Conservation (phyloP, 2,329 filamentous ascomycete species). For the Phyllachora maydis region DNA sequence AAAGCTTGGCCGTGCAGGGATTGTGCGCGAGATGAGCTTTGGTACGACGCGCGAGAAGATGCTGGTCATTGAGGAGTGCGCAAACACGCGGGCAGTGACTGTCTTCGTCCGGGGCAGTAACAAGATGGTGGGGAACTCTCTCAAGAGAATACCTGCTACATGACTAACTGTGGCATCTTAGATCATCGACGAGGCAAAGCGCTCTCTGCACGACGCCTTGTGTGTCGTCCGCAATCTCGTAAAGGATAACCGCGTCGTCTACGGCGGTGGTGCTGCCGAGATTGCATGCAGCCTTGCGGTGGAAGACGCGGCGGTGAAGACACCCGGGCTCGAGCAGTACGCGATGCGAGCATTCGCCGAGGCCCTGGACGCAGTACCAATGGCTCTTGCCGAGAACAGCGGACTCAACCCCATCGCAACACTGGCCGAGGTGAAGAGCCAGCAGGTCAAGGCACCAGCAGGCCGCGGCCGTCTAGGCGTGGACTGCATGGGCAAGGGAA, state of each 20-base stretch:
- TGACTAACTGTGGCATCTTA: constrained; percentile 18
- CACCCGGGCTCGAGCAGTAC: constrained; percentile 93
- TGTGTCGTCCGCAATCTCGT: constrained; percentile 96
- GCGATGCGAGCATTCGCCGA: constrained; percentile 97
- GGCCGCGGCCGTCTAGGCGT: constrained; percentile 55
- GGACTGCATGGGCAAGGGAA: constrained; percentile 92
- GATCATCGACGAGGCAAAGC: constrained; percentile 98
- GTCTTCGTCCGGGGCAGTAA: constrained; percentile 94
- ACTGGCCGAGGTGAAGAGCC: constrained; percentile 82
- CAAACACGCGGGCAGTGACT: constrained; percentile 90
- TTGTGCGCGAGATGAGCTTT: constrained; percentile 89
- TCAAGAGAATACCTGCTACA: too few relatives aligned
- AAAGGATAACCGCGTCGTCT: constrained; percentile 88
- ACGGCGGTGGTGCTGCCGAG: constrained; percentile 89
- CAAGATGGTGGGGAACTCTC: constrained; percentile 95
- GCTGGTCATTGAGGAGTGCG: constrained; percentile 97
- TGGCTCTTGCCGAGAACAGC: constrained; percentile 95
- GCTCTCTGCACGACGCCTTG: constrained; percentile 89
- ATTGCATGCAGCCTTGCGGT: constrained; percentile 94
- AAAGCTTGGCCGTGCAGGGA: constrained; percentile 77
- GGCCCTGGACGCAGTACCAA: constrained; percentile 78
- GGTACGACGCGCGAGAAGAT: constrained; percentile 98
- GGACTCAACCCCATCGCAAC: constrained; percentile 92
- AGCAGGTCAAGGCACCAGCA: constrained; percentile 61
- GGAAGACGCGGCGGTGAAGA: constrained; percentile 86